Evolutionary conservation across 306 rosid genomes (phyloP).

Genomic region (Cyamopsis tetragonoloba): DNA sequence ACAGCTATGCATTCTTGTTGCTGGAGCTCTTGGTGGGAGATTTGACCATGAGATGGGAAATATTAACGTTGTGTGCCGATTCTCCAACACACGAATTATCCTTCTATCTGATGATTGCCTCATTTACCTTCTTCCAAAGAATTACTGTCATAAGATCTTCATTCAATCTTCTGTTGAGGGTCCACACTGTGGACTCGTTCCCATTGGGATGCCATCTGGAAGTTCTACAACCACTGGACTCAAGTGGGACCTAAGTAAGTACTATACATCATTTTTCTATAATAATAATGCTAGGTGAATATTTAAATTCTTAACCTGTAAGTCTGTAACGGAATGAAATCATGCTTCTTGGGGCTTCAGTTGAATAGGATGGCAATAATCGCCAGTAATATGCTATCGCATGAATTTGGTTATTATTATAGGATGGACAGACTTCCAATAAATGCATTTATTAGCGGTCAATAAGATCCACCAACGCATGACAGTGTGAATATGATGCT

Average conservation of each 20-base stretch:
- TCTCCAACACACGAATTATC: slow-evolving; percentile 56
- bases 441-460: background rate
- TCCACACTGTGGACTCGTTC: slow-evolving; percentile 92
- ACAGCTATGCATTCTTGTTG: slow-evolving; percentile 79
- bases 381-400: background rate
- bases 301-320: background rate
- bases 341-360: background rate
- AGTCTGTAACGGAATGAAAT: background rate
- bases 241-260: slow-evolving; percentile 89
- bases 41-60: slow-evolving; percentile 97
- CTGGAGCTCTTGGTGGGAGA: slow-evolving; percentile 97
- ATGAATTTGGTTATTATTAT: background rate
- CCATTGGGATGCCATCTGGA: slow-evolving; percentile 79
- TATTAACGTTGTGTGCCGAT: slow-evolving; percentile 72
- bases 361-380: background rate
- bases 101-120: slow-evolving; percentile 88
- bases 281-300: background rate
- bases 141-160: slow-evolving; percentile 60
- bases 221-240: slow-evolving; percentile 89
- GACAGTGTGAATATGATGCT: background rate
- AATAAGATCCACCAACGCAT: background rate
- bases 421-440: background rate
- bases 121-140: slow-evolving; percentile 77
- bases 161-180: slow-evolving; percentile 77
- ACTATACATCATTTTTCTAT: slow-evolving; percentile 19